Conservation (phyloP, 2,329 filamentous ascomycete genomes). For the Clarireedia monteithiana region DNA sequence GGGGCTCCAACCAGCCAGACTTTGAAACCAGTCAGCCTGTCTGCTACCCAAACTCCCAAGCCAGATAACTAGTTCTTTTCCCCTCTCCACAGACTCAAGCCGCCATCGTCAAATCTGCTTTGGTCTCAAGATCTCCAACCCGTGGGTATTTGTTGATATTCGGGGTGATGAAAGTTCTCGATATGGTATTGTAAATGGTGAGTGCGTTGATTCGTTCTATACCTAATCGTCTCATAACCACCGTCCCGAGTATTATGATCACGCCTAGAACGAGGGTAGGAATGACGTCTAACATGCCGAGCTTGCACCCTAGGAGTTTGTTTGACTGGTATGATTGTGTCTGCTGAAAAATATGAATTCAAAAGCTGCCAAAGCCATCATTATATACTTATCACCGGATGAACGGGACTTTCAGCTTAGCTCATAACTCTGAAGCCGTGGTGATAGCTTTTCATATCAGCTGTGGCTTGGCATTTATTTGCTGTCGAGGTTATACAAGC, state of each 20-base stretch:
- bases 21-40: too few species aligned
- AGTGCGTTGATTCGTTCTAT: too few species aligned
- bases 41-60: too few species aligned
- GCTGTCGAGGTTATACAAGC: background rate
- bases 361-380: too few species aligned
- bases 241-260: background rate
- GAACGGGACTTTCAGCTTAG: background rate
- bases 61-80: too few species aligned
- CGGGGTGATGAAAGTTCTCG: too few species aligned
- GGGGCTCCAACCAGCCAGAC: too few species aligned
- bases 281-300: slow-evolving; percentile 3
- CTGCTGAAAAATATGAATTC: background rate
- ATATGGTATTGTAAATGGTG: too few species aligned
- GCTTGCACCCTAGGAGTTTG: background rate
- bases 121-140: too few species aligned
- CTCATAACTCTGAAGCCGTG: background rate
- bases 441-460: background rate
- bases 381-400: background rate
- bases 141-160: too few species aligned
- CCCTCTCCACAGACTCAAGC: too few species aligned
- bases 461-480: background rate
- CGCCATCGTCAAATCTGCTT: too few species aligned
- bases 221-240: background rate
- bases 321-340: background rate
- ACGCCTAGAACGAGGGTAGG: background rate